A percentile compares a stretch with the other conserved stretches of the same genome.
phyloP scores from a whole-genome alignment of 768 basidiomycete species.

The Pleurotus pulmonarius region DNA sequence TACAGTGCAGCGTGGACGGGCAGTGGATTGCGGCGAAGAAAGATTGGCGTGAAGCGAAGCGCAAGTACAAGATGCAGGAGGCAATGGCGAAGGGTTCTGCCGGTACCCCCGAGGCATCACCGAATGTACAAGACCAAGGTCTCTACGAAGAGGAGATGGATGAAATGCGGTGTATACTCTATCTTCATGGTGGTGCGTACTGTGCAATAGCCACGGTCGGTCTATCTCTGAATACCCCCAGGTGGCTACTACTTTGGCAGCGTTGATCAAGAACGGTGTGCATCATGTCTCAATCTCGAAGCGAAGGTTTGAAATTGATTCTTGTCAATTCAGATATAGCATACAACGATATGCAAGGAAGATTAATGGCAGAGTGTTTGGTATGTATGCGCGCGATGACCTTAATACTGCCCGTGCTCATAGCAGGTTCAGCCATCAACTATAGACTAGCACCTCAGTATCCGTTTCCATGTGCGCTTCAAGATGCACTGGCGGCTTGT shows the following conservation, averaged over 20 bases:
- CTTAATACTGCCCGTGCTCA: constrained; percentile 6
- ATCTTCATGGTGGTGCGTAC: constrained; percentile 66
- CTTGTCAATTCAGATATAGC: constrained; percentile 45
- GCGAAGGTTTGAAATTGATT: neutral
- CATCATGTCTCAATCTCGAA: neutral
- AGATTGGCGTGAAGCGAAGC: constrained; percentile 72
- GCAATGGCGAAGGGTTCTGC: constrained; percentile 21
- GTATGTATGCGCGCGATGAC: constrained; percentile 28
- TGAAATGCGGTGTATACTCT: constrained; percentile 80
- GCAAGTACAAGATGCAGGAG: constrained; percentile 45
- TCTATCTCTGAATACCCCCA: constrained; percentile 19
- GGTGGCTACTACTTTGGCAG: constrained; percentile 87
- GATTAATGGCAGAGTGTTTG: constrained; percentile 87
- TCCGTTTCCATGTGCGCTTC: constrained; percentile 90
- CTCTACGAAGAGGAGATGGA: constrained; percentile 71
- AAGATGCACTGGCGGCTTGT: constrained; percentile 89
- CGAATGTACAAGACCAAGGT: constrained; percentile 23
- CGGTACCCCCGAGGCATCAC: constrained; percentile 10
- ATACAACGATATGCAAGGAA: constrained; percentile 88
- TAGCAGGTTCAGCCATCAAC: constrained; percentile 53
- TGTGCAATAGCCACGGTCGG: neutral
- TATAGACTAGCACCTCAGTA: constrained; percentile 95
- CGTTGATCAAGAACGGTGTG: constrained; percentile 69
- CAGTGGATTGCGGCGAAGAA: constrained; percentile 89
- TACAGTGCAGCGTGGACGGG: constrained; percentile 58